Percentiles rank a stretch among this genome's conserved stretches.
These are phyloP conservation scores for Trichoderma atrobrunneum DNA, from an alignment of 2,329 filamentous ascomycete genomes.

Conservation along the genomic window DNA sequence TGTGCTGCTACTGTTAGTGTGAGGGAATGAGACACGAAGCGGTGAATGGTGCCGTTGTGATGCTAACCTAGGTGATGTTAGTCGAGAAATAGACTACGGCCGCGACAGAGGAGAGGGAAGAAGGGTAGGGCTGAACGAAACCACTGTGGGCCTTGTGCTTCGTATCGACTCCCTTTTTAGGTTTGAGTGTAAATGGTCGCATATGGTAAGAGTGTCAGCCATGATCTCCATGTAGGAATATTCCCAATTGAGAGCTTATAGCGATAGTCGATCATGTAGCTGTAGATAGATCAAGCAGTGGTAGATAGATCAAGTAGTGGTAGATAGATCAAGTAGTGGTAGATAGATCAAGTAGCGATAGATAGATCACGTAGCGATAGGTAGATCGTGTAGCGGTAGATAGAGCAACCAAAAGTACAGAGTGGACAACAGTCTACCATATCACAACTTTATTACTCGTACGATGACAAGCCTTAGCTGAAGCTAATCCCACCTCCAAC, in stretches of 20 bases:
- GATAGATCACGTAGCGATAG: too few relatives aligned
- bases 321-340: too few relatives aligned
- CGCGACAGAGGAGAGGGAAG: not conserved
- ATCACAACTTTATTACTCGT: not conserved
- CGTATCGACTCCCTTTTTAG: not conserved
- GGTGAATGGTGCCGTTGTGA: not conserved
- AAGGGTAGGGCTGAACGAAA: not conserved
- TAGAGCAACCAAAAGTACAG: not conserved
- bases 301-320: not conserved
- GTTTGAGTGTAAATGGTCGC: not conserved
- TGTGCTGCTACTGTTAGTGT: not conserved
- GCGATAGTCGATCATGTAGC: not conserved
- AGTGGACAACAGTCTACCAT: not conserved
- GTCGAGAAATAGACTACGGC: not conserved
- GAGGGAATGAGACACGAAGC: not conserved
- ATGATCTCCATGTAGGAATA: not conserved
- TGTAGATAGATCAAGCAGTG: too few relatives aligned
- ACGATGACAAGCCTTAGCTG: not conserved
- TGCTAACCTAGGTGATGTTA: not conserved
- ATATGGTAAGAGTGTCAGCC: not conserved
- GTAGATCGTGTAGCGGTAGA: too few relatives aligned
- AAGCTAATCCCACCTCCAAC: not conserved
- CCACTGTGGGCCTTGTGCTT: not conserved
- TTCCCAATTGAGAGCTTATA: not conserved
- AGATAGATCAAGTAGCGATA: too few relatives aligned